Evolutionary conservation across 2,329 filamentous ascomycete species (phyloP), one percentile per base, ranked within the genome.

Genomic region (Tolypocladium ophioglossoides): DNA sequence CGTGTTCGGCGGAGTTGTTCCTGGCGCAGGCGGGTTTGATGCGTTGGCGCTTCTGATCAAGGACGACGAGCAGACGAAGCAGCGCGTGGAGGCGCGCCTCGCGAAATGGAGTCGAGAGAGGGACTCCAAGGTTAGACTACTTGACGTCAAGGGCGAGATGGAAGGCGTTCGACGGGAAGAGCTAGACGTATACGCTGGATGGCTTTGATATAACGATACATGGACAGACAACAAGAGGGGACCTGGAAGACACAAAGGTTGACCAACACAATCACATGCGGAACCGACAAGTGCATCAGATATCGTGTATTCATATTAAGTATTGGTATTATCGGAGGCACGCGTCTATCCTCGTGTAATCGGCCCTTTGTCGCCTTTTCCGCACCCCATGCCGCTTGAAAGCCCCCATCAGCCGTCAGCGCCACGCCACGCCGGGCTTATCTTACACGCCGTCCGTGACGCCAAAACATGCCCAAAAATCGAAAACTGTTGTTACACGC

Each of bases 1-100:
- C 7, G 91, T 97, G 3, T 82, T 91, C 59, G 91, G 91, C 0
- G 94, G 91, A 0, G 90, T 97, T 0, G 94, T 96, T 0, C 94
- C 94, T 0, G 94, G 94, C 0, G 94, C 94, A 0, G 94, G 94
- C 11, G 94, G 94, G 0, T 96, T 88, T 65, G 94, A 99, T 74
- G 94, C 94, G 1, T 78, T 96, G 54, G 87, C 86, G 1, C 69
- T 99, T 56, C 70, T 99, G 56, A 82, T 96, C 59, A 78, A 80
- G 63, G 89, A 96, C 62, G 83, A 87, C 52, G 77, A 76, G 38
- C 78, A 78, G 50, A 88, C 89, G 1, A 72, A 86, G 54, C 65
- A 66, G 24, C 72, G 74, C 14, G 70, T 97, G 24, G 76, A 79
- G 58, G 70, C 72, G 46, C 84, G 89, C 46, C 69, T 96, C 55